Evolutionary conservation across 192 early-diverging fungal species (phyloP).

Genomic region (Entomortierella parvispora): DNA sequence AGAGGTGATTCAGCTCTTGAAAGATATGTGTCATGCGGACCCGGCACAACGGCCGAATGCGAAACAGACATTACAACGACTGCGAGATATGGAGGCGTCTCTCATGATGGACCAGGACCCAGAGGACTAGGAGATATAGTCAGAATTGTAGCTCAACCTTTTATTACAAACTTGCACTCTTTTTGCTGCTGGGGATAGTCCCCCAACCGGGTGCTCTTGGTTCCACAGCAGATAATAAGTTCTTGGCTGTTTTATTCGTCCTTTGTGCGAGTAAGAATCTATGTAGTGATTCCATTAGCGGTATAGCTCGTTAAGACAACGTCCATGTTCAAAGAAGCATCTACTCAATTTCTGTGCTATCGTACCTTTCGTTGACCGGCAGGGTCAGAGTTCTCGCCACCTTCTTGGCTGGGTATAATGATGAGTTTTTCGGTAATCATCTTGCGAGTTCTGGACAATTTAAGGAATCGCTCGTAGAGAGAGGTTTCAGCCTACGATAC

Average conservation of each 20-base stretch:
- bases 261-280: slow-evolving; percentile 30
- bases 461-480: slow-evolving; percentile 79
- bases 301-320: too few species aligned
- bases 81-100: slow-evolving; percentile 19
- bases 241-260: slow-evolving; percentile 20
- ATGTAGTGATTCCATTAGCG: background rate
- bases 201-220: too few species aligned
- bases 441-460: slow-evolving; percentile 68
- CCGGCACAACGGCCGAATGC: slow-evolving; percentile 28
- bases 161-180: too few species aligned
- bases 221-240: too few species aligned
- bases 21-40: slow-evolving; percentile 45
- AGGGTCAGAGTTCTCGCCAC: slow-evolving; percentile 7
- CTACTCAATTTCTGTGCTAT: background rate
- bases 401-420: slow-evolving; percentile 65
- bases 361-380: slow-evolving; percentile 24
- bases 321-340: too few species aligned
- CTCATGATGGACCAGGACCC: background rate
- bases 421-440: slow-evolving; percentile 76
- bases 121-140: background rate
- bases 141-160: too few species aligned
- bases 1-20: slow-evolving; percentile 27
- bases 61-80: slow-evolving; percentile 9
- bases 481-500: slow-evolving; percentile 69
- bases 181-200: too few species aligned